Conservation (phyloP, 2,329 filamentous ascomycete genomes). For the Phaeosphaeria sp. region DNA sequence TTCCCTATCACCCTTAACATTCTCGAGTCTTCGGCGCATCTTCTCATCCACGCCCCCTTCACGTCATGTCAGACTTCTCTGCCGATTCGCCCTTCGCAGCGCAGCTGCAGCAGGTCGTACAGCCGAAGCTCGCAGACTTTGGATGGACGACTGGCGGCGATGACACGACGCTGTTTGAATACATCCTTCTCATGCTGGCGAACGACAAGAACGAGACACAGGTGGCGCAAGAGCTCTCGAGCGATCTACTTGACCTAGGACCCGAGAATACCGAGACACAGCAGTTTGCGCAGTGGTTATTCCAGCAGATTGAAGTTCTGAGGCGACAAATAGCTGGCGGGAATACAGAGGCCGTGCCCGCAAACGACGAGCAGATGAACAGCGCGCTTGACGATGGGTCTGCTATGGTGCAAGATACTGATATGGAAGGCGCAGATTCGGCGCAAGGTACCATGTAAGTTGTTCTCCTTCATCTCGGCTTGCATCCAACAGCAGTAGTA, state of each 20-base stretch:
- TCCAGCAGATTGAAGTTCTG: conserved; percentile 77
- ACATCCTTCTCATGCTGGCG: conserved; percentile 95
- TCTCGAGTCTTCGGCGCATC: conserved; percentile 18
- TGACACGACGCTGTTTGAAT: conserved; percentile 87
- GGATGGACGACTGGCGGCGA: conserved; percentile 86
- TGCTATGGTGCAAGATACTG: conserved; percentile 62
- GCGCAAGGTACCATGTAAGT: conserved; percentile 54
- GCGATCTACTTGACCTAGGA: conserved; percentile 81
- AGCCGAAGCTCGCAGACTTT: conserved; percentile 89
- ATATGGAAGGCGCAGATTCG: conserved; percentile 69
- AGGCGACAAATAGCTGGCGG: conserved; percentile 65
- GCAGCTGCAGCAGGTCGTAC: conserved; percentile 80
- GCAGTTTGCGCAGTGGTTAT: conserved; percentile 92
- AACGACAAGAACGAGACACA: conserved; percentile 93
- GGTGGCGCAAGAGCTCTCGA: conserved; percentile 85
- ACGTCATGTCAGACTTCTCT: conserved; percentile 75
- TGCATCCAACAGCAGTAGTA: neutral
- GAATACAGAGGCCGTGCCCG: conserved; percentile 34
- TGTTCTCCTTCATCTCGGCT: conserved; percentile 1
- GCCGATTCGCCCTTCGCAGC: conserved; percentile 84
- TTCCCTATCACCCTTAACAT: conserved; percentile 13
- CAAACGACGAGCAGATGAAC: conserved; percentile 31
- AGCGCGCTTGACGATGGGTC: conserved; percentile 35
- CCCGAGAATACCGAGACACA: conserved; percentile 82
- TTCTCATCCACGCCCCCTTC: conserved; percentile 7